A percentile compares a stretch with the other conserved stretches of the same genome.
phyloP scores from a whole-genome alignment of 805 yeast genomes.

The Candida verbasci region DNA sequence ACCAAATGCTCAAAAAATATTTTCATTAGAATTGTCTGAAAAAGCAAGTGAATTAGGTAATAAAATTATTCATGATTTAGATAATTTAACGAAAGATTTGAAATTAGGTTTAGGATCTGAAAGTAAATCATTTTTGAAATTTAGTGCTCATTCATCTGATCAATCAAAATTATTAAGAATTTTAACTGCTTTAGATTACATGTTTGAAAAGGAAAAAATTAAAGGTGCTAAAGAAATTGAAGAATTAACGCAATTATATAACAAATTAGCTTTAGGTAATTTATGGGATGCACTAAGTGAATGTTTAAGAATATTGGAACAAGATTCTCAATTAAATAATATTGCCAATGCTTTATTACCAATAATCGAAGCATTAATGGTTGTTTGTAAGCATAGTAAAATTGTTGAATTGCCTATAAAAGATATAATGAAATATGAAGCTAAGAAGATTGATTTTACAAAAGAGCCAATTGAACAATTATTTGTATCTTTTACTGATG shows the following conservation, averaged over 20 bases:
- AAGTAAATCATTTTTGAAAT: constrained; percentile 54
- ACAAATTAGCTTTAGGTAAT: constrained; percentile 63
- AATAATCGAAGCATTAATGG: constrained; percentile 87
- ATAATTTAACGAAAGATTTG: constrained; percentile 44
- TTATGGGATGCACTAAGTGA: constrained; percentile 84
- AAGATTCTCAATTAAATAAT: constrained; percentile 40
- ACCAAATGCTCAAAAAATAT: constrained; percentile 56
- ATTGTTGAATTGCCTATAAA: constrained; percentile 49
- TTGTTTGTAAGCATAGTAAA: constrained; percentile 85
- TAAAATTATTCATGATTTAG: constrained; percentile 51
- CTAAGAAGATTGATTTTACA: constrained; percentile 59
- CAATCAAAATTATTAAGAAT: constrained; percentile 86
- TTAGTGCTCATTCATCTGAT: constrained; percentile 76
- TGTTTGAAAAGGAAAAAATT: constrained; percentile 45
- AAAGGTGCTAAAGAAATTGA: constrained; percentile 24
- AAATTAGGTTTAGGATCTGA: constrained; percentile 35
- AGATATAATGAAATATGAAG: constrained; percentile 59
- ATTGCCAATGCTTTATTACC: constrained; percentile 82
- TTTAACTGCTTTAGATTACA: constrained; percentile 81
- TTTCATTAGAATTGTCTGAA: constrained; percentile 62
- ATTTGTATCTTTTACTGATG: constrained; percentile 83
- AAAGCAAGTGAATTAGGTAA: constrained; percentile 60
- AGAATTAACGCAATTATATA: constrained; percentile 58
- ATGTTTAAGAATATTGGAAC: constrained; percentile 61
- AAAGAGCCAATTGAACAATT: constrained; percentile 72